Conservation (phyloP, 805 yeast species). For the Metschnikowia chrysomelidarum region DNA sequence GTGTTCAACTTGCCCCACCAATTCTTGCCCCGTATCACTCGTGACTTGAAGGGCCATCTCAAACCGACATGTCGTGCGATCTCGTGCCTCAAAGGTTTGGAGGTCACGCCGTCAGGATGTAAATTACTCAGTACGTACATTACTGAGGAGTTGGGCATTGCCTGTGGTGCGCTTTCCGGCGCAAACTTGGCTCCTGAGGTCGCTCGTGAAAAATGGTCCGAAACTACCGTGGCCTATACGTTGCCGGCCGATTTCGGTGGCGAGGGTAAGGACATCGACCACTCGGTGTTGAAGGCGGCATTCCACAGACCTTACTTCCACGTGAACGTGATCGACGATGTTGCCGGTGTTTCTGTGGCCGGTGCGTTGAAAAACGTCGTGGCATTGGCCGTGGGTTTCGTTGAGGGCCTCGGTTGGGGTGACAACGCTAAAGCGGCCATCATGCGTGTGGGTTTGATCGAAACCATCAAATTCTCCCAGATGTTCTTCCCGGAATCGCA, state of each 20-base stretch:
- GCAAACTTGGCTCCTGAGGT: conserved; percentile 98
- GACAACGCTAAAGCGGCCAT: conserved; percentile 97
- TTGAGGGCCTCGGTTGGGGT: conserved; percentile 98
- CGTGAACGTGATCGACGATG: conserved; percentile 87
- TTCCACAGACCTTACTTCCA: conserved; percentile 99
- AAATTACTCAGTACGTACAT: conserved; percentile 77
- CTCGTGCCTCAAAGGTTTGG: conserved; percentile 94
- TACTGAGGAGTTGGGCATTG: conserved; percentile 74
- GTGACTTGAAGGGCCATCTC: conserved; percentile 75
- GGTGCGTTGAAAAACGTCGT: conserved; percentile 97
- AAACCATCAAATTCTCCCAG: conserved; percentile 79
- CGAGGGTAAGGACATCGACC: conserved; percentile 70
- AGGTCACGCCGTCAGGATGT: conserved; percentile 82
- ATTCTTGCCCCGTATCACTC: conserved; percentile 75
- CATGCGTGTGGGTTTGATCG: conserved; percentile 92
- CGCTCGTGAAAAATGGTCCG: conserved; percentile 94
- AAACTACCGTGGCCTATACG: conserved; percentile 92
- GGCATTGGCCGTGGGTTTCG: conserved; percentile 96
- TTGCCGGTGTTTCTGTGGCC: conserved; percentile 93
- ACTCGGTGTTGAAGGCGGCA: conserved; percentile 65
- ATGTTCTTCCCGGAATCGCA: conserved; percentile 52
- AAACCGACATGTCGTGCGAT: conserved; percentile 76
- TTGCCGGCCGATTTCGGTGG: conserved; percentile 68
- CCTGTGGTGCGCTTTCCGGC: conserved; percentile 96
- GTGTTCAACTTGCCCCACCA: conserved; percentile 98